phyloP scores from a whole-genome alignment of 164 flowering plant genomes.

The Chimonanthus salicifolius region DNA sequence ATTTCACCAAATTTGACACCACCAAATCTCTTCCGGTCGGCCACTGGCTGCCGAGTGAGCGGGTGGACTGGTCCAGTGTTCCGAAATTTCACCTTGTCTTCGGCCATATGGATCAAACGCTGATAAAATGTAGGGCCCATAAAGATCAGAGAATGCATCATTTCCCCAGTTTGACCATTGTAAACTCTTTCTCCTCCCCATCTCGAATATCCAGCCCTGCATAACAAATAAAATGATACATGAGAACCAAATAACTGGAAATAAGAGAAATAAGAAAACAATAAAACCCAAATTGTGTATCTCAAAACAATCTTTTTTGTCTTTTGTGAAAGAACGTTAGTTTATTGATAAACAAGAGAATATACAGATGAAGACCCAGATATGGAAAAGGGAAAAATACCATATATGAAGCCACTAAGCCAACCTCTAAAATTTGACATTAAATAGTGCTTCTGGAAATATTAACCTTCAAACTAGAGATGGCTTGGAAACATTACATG shows the following conservation, averaged over 20 bases:
- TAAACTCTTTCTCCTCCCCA: conserved; percentile 84
- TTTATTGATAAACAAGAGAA: no score
- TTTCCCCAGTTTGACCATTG: conserved; percentile 78
- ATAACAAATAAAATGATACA: neutral
- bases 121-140: conserved; percentile 93
- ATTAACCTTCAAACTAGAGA: no score
- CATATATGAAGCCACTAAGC: neutral
- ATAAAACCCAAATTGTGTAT: neutral
- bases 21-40: conserved; percentile 88
- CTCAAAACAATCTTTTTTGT: neutral
- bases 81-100: conserved; percentile 91
- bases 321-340: no score
- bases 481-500: no score
- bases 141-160: conserved; percentile 53
- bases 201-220: conserved; percentile 78
- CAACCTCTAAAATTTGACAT: neutral
- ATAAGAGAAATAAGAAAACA: neutral
- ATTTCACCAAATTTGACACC: conserved; percentile 97
- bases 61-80: conserved; percentile 99
- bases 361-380: no score
- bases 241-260: neutral
- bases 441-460: no score
- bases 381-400: no score
- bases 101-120: conserved; percentile 87
- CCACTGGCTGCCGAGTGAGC: conserved; percentile 90